Percentiles rank a stretch among this genome's conserved stretches.
phyloP scores from a whole-genome alignment of 345 rosid species.

The Nasturtium officinale region DNA sequence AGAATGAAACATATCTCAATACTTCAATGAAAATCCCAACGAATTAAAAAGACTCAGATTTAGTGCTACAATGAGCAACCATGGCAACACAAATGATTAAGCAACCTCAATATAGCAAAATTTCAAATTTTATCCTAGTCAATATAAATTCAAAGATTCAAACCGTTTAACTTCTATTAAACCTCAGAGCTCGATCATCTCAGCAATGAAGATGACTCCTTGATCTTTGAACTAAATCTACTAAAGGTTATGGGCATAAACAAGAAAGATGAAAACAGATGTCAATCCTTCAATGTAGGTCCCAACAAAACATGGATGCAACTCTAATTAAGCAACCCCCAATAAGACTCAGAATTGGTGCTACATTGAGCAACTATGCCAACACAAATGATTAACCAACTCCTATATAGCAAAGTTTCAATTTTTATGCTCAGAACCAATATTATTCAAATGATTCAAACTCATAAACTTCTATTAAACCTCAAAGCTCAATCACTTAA shows the following conservation, averaged over 20 bases:
- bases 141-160: background rate
- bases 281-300: too few relatives aligned
- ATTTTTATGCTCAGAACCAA: too few relatives aligned
- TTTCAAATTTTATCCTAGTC: background rate
- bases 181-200: background rate
- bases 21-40: background rate
- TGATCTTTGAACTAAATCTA: background rate
- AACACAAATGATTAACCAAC: too few relatives aligned
- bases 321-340: too few relatives aligned
- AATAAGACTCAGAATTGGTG: too few relatives aligned
- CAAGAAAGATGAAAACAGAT: too few relatives aligned
- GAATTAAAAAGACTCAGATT: background rate
- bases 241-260: conserved; percentile 1
- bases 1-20: background rate
- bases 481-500: too few relatives aligned
- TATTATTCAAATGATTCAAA: too few relatives aligned
- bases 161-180: background rate
- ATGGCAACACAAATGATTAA: background rate
- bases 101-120: background rate
- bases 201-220: background rate
- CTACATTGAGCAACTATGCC: too few relatives aligned
- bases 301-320: too few relatives aligned
- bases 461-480: too few relatives aligned
- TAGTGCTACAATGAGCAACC: background rate
- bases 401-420: too few relatives aligned